Conservation (phyloP, 2,329 filamentous ascomycete genomes). For the Elsinoe necatrix region DNA sequence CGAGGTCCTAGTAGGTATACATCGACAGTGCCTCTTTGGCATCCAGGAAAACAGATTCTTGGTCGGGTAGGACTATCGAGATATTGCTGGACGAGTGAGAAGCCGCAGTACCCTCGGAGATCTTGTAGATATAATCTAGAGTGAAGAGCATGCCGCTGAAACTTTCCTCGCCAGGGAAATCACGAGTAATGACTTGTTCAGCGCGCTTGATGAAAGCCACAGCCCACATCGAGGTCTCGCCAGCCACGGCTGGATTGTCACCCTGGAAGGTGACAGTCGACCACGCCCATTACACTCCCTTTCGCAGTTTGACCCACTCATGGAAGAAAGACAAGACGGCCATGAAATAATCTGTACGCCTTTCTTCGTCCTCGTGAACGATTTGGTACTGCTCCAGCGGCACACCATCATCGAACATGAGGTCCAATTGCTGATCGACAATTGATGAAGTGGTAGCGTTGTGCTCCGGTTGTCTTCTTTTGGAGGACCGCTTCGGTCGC, state of each 20-base stretch:
- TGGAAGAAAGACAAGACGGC: slow-evolving; percentile 1
- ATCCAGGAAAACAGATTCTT: not conserved
- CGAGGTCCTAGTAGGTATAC: not conserved
- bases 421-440: not conserved
- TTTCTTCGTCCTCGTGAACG: not conserved
- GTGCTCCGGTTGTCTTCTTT: not conserved
- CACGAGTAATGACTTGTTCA: not conserved
- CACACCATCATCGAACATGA: not conserved
- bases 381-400: not conserved
- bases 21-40: not conserved
- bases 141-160: not conserved
- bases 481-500: not conserved
- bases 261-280: not conserved
- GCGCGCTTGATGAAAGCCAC: not conserved
- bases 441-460: not conserved
- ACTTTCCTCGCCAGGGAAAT: not conserved
- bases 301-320: not conserved
- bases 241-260: not conserved
- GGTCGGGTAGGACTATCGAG: not conserved
- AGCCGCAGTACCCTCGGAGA: not conserved
- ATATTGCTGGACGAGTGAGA: not conserved
- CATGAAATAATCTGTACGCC: not conserved
- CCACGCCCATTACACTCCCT: not conserved
- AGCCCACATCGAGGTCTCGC: not conserved
- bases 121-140: slow-evolving; percentile 1